Conservation (phyloP, 2,329 filamentous ascomycete genomes). For the Sclerotinia minor region DNA sequence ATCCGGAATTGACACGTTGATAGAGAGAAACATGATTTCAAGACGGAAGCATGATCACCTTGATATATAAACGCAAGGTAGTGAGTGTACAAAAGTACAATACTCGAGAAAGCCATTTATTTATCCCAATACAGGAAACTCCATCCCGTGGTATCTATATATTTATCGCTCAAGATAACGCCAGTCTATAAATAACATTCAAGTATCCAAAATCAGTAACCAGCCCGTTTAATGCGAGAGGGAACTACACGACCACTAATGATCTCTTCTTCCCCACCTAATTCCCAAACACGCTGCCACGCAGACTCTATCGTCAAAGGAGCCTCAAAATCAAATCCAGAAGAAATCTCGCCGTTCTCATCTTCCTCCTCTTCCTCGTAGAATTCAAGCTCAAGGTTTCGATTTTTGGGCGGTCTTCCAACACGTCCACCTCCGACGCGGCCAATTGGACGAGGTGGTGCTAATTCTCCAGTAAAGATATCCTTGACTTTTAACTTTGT, state of each 20-base stretch:
- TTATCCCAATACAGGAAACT: not conserved
- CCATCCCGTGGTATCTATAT: constrained; percentile 11
- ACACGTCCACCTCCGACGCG: constrained; percentile 5
- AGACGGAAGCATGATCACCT: no score
- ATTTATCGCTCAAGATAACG: constrained; percentile 1
- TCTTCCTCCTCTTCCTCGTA: constrained; percentile 8
- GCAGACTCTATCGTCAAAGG: constrained; percentile 1
- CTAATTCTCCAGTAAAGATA: constrained; percentile 3
- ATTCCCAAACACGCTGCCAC: constrained; percentile 10
- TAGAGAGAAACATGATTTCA: no score
- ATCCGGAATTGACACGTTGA: no score
- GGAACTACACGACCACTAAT: constrained; percentile 18
- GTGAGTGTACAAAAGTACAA: not conserved
- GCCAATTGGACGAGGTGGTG: not conserved
- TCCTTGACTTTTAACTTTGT: constrained; percentile 4
- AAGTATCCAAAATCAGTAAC: constrained; percentile 10
- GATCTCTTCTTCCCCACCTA: constrained; percentile 5
- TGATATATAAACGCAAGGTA: not conserved
- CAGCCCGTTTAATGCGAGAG: not conserved
- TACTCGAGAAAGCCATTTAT: not conserved
- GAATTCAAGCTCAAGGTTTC: not conserved
- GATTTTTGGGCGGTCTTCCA: constrained; percentile 5
- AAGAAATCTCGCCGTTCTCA: not conserved
- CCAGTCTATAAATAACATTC: not conserved
- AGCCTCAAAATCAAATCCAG: not conserved